Conservation (phyloP, 495 filamentous ascomycete genomes). For the Podospora tetraspora region DNA sequence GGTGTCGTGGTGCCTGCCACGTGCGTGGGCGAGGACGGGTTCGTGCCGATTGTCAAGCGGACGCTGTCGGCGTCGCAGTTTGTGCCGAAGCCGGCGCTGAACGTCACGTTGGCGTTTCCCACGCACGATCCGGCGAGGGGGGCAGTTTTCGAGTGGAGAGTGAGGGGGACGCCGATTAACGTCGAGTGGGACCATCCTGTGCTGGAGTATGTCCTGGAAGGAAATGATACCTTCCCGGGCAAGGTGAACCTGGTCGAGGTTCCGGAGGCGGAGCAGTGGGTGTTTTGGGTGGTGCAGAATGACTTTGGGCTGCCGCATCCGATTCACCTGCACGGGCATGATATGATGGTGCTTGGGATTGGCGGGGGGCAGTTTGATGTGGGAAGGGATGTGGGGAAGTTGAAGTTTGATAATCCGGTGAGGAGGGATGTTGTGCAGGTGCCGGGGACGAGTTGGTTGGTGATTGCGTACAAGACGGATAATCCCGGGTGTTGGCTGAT, state of each 20-base stretch:
- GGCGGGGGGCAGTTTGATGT: slow-evolving; percentile 34
- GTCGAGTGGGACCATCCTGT: slow-evolving; percentile 37
- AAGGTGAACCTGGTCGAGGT: slow-evolving; percentile 30
- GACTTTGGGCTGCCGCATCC: slow-evolving; percentile 36
- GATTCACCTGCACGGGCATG: slow-evolving; percentile 56
- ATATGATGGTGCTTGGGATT: slow-evolving; percentile 53
- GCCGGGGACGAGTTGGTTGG: slow-evolving; percentile 29
- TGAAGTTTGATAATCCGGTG: slow-evolving; percentile 38
- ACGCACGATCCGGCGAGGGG: slow-evolving; percentile 9
- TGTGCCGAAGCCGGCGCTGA: slow-evolving; percentile 9
- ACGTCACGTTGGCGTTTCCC: slow-evolving; percentile 12
- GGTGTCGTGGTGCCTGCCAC: slow-evolving; percentile 19
- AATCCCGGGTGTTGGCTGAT: slow-evolving; percentile 45
- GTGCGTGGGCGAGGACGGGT: slow-evolving; percentile 23
- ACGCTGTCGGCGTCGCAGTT: slow-evolving; percentile 13
- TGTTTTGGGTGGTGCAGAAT: slow-evolving; percentile 37
- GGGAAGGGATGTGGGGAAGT: slow-evolving; percentile 15
- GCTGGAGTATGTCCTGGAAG: slow-evolving; percentile 29
- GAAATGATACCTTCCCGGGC: slow-evolving; percentile 27
- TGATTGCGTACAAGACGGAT: slow-evolving; percentile 44
- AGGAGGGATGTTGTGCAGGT: slow-evolving; percentile 39
- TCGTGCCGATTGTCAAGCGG: slow-evolving; percentile 23
- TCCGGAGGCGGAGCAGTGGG: slow-evolving; percentile 25
- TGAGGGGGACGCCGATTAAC: slow-evolving; percentile 28
- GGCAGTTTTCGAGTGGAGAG: slow-evolving; percentile 31